These are phyloP conservation scores for Aspergillus ellipticus DNA, from an alignment of 495 filamentous ascomycete species.

Conservation along the genomic window DNA sequence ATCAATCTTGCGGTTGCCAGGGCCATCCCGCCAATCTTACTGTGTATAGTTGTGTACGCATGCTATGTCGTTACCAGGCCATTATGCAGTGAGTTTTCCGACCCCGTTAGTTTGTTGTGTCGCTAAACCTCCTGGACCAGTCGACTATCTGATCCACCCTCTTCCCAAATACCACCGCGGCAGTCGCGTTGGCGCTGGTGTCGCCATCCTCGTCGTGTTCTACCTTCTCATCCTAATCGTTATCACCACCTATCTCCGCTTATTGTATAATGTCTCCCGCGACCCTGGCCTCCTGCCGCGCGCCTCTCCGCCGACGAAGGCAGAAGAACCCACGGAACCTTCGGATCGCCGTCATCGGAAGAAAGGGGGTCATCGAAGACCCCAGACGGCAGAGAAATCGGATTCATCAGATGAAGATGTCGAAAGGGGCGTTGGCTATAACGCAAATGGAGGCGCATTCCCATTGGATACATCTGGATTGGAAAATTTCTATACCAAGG, in stretches of 20 bases:
- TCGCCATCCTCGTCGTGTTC: slow-evolving; percentile 67
- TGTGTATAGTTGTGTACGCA: slow-evolving; percentile 57
- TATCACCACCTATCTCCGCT: slow-evolving; percentile 62
- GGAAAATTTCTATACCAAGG: slow-evolving; percentile 66
- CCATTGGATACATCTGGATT: slow-evolving; percentile 31
- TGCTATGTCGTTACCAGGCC: slow-evolving; percentile 58
- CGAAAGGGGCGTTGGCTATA: slow-evolving; percentile 21
- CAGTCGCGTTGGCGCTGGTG: slow-evolving; percentile 53
- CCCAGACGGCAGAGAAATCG: slow-evolving; percentile 23
- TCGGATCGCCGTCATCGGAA: slow-evolving; percentile 14
- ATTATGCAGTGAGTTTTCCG: slow-evolving; percentile 49
- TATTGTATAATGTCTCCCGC: slow-evolving; percentile 57
- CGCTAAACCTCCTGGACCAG: slow-evolving; percentile 31
- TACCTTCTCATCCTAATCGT: slow-evolving; percentile 64
- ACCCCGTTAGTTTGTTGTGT: not conserved
- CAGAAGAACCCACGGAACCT: slow-evolving; percentile 14
- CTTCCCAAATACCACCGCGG: slow-evolving; percentile 35
- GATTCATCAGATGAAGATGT: slow-evolving; percentile 21
- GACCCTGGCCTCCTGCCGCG: slow-evolving; percentile 69
- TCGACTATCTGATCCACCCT: slow-evolving; percentile 59
- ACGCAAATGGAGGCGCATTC: slow-evolving; percentile 21
- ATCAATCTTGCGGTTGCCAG: slow-evolving; percentile 52
- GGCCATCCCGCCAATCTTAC: slow-evolving; percentile 55
- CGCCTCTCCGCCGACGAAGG: slow-evolving; percentile 33
- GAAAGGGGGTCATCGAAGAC: slow-evolving; percentile 18